Base-by-base conservation (phyloP, 257 asterid genomes). In the Ajuga chamaepitys region DNA sequence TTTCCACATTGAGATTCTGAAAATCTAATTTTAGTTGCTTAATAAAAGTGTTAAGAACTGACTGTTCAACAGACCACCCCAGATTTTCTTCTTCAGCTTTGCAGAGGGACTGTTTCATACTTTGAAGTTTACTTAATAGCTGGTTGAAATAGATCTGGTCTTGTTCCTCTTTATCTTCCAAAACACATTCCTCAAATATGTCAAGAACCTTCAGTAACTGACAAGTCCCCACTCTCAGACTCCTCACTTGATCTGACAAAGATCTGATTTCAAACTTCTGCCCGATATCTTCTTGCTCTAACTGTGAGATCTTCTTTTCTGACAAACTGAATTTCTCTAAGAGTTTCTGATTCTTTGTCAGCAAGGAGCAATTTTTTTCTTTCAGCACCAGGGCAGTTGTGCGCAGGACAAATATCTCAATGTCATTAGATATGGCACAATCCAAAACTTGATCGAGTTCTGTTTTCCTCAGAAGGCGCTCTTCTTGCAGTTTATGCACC, bases 371-470 rank as follows among this genome's bases (percentile, higher is more conserved):
- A 30, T 79, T 80, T 62, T 66, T 64, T 71, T 82, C 96, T 66
- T 84, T 80, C 77, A 90, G 70, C 61, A 82, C 91, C 58, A 62
- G 74, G 52, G 83, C 81, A 70, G 86, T 70, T 58, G 55, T 72
- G 62, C 71, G 81, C 32, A 94, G 62, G 58, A 88, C 76, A 67
- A 83, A 80, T 55, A 82, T 84, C 83, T 86, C 95, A 34, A 80
- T 75, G 68, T 89, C 85, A 40, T 81, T 80, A 50, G 76, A 77
- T 14, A 85, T 65, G 58, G 85, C 84, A 50, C 74, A 76, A 46
- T 84, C 87, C 20, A 82, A 71, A 71, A 81, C 84, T 68, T 62
- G 72, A 56, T 90, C 95, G 52, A 83, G 84, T 72, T 88, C 95
- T 78, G 67, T 56, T 70, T 77, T 81, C 70, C 77, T 83, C 59